Conservation (phyloP, 352 stramenopile genomes). For the Poterioochromonas sp. region DNA sequence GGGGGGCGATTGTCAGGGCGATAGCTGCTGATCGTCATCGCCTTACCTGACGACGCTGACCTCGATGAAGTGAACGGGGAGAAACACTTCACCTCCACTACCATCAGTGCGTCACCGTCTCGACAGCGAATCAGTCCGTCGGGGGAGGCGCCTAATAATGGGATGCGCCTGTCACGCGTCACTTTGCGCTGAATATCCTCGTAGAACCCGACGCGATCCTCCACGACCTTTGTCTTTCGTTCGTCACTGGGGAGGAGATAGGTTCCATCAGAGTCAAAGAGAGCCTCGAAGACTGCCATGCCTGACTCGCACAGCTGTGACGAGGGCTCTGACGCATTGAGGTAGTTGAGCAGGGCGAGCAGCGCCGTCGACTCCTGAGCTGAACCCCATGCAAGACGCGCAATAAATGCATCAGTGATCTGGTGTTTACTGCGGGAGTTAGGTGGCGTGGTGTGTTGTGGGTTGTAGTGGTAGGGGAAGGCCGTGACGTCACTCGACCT, state of each 20-base stretch:
- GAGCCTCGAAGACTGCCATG: slow-evolving; percentile 48
- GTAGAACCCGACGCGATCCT: too few species aligned
- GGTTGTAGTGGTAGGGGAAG: too few species aligned
- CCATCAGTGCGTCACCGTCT: slow-evolving; percentile 47
- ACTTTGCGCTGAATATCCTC: slow-evolving; percentile 10
- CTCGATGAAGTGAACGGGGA: slow-evolving; percentile 56
- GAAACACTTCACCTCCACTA: slow-evolving; percentile 60
- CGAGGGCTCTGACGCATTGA: slow-evolving; percentile 22
- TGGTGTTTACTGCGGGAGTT: too few species aligned
- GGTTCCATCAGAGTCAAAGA: too few species aligned
- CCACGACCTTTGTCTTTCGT: too few species aligned
- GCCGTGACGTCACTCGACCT: too few species aligned
- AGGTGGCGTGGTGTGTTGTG: too few species aligned
- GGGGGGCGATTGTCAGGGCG: too few species aligned
- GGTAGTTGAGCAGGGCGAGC: slow-evolving; percentile 56
- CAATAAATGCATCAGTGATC: slow-evolving; percentile 25
- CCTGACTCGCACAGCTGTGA: slow-evolving; percentile 49
- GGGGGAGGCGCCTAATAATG: slow-evolving; percentile 51
- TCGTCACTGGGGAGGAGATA: slow-evolving; percentile 4
- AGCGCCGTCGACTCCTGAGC: slow-evolving; percentile 56
- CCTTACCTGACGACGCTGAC: too few species aligned
- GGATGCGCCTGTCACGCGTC: slow-evolving; percentile 41
- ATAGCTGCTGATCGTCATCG: too few species aligned
- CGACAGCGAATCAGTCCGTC: slow-evolving; percentile 52
- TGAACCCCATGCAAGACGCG: slow-evolving; percentile 53